phyloP scores from a whole-genome alignment of 495 filamentous ascomycete species.

The Cairneyella variabilis region DNA sequence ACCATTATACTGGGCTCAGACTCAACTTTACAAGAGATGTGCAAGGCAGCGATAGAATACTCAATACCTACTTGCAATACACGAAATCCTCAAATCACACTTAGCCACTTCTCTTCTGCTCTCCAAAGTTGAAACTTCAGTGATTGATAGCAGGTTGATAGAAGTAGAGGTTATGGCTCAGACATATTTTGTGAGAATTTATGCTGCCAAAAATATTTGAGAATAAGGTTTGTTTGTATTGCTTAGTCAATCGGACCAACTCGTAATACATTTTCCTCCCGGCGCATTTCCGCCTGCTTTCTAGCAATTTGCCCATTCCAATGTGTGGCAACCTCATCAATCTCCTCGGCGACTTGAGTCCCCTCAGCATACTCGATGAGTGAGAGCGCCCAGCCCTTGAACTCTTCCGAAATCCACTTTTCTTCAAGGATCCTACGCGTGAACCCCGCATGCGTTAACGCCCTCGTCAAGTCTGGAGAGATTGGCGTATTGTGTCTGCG shows the following conservation, averaged over 20 bases:
- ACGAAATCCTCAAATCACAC: too few relatives aligned
- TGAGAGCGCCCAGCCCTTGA: slow-evolving; percentile 35
- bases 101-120: too few relatives aligned
- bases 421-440: slow-evolving; percentile 35
- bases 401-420: slow-evolving; percentile 30
- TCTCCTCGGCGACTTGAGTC: slow-evolving; percentile 22
- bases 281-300: neutral
- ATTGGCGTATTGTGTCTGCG: slow-evolving; percentile 19
- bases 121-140: too few relatives aligned
- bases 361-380: slow-evolving; percentile 32
- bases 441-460: slow-evolving; percentile 33
- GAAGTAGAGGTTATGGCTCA: too few relatives aligned
- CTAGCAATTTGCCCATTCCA: slow-evolving; percentile 9
- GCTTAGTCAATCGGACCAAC: slow-evolving; percentile 14
- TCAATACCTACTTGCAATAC: too few relatives aligned
- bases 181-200: too few relatives aligned
- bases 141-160: too few relatives aligned
- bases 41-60: too few relatives aligned
- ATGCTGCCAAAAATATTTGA: too few relatives aligned
- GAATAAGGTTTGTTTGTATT: too few relatives aligned
- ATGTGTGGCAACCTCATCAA: slow-evolving; percentile 17
- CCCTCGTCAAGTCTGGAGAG: slow-evolving; percentile 26
- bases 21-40: too few relatives aligned
- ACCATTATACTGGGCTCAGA: too few relatives aligned
- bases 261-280: slow-evolving; percentile 12